Conservation (phyloP, 1,139 yeast genomes). For the Hansenula sp. region DNA sequence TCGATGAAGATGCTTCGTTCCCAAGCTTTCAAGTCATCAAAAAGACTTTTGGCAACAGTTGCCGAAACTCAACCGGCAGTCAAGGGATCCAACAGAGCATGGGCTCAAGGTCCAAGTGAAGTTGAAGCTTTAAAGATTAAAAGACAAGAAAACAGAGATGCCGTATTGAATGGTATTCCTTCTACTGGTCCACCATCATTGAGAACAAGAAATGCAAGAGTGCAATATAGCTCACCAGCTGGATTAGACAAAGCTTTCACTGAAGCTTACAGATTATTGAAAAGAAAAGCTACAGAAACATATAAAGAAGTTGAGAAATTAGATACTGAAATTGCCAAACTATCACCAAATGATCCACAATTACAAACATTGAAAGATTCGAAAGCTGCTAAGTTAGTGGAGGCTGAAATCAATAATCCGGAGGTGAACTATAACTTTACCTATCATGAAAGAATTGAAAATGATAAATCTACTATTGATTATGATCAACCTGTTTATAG, state of each 20-base stretch:
- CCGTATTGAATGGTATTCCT: constrained; percentile 22
- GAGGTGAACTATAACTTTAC: constrained; percentile 71
- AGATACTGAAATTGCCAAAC: constrained; percentile 2
- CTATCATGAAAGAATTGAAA: constrained; percentile 33
- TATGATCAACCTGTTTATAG: constrained; percentile 77
- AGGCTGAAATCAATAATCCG: constrained; percentile 73
- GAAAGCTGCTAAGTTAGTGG: constrained; percentile 30
- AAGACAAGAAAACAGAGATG: constrained; percentile 13
- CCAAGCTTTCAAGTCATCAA: constrained; percentile 11
- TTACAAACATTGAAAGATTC: constrained; percentile 27
- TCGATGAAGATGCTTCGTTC: constrained; percentile 16
- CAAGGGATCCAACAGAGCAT: constrained; percentile 3
- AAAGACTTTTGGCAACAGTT: constrained; percentile 16
- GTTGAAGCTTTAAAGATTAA: constrained; percentile 13
- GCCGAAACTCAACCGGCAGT: constrained; percentile 3
- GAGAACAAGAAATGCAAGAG: constrained; percentile 33
- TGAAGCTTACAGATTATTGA: constrained; percentile 58
- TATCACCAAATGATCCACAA: constrained; percentile 6
- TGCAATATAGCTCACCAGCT: constrained; percentile 62
- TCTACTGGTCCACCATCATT: constrained; percentile 20
- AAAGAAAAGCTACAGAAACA: constrained; percentile 36
- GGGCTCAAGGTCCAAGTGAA: constrained; percentile 8
- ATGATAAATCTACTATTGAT: constrained; percentile 49
- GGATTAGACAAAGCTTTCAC: constrained; percentile 73
- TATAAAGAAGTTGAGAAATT: constrained; percentile 19